Percentiles rank a stretch among this genome's conserved stretches.
Evolutionary conservation across 805 yeast species (phyloP).

Genomic region (Candida ficus): DNA sequence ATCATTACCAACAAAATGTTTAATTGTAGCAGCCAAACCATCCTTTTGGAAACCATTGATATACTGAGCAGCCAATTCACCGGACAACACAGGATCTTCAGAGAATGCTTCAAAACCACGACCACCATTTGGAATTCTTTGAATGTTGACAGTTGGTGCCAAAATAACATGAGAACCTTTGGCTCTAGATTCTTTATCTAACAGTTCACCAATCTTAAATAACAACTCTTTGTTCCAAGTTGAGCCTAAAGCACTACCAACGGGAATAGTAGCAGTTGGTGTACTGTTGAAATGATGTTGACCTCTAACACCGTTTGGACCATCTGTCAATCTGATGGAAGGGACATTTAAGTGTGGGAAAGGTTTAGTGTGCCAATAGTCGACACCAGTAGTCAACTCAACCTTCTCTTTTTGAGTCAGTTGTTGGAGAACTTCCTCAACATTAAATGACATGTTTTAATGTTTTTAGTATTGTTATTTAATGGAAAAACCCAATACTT

Average conservation of each 20-base stretch:
- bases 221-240: constrained; percentile 49
- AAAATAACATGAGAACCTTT: constrained; percentile 47
- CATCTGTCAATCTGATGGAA: constrained; percentile 45
- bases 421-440: constrained; percentile 23
- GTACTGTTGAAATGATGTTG: constrained; percentile 45
- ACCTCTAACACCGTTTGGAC: constrained; percentile 64
- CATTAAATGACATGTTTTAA: no score
- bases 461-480: no score
- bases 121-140: constrained; percentile 55
- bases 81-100: constrained; percentile 53
- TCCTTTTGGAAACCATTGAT: constrained; percentile 50
- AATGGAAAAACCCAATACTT: no score
- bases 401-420: constrained; percentile 25
- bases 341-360: constrained; percentile 39
- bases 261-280: constrained; percentile 54
- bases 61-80: constrained; percentile 41
- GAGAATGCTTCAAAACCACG: constrained; percentile 58
- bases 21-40: constrained; percentile 50
- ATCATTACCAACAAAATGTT: constrained; percentile 62
- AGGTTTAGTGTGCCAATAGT: constrained; percentile 46
- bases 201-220: constrained; percentile 41
- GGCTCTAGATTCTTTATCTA: constrained; percentile 50
- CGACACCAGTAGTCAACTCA: constrained; percentile 35
- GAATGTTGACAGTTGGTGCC: constrained; percentile 50
- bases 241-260: constrained; percentile 54